Conservation (phyloP, 441 rosid species). For the Geranium incanum region DNA sequence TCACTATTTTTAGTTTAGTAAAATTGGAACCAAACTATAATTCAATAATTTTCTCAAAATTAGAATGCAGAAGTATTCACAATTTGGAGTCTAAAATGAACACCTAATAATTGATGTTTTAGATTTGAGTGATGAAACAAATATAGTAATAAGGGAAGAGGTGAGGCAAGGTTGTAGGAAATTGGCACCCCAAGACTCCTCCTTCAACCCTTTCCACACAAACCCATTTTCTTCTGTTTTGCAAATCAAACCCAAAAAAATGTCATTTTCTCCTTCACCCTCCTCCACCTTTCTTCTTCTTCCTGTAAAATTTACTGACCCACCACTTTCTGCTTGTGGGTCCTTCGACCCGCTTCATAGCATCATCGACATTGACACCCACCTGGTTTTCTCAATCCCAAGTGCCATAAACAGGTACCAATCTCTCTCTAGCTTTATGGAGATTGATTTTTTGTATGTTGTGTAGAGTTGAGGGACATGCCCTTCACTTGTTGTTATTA, state of each 20-base stretch:
- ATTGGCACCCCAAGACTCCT: constrained; percentile 7
- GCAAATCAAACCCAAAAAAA: not conserved
- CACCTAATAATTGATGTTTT: no score
- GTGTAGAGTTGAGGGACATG: not conserved
- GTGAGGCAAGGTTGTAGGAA: not conserved
- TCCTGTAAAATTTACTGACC: not conserved
- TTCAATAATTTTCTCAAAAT: no score
- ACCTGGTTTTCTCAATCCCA: not conserved
- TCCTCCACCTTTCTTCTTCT: not conserved
- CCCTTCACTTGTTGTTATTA: not conserved
- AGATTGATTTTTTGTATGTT: not conserved
- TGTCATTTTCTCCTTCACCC: constrained; percentile 2
- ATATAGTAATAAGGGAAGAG: not conserved
- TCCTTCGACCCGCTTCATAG: not conserved
- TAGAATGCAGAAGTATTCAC: no score
- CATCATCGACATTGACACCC: not conserved
- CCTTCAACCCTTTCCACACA: not conserved
- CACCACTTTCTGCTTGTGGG: constrained; percentile 9
- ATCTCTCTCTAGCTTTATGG: not conserved
- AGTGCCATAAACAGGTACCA: constrained; percentile 5
- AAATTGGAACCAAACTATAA: no score
- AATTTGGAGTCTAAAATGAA: no score
- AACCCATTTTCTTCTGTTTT: not conserved
- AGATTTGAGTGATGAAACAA: not conserved
- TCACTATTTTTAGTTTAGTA: no score